A percentile compares a stretch with the other conserved stretches of the same genome.
These are phyloP conservation scores for Jaenimonas drosophilae DNA, from an alignment of 208 protist species.

Conservation along the genomic window DNA sequence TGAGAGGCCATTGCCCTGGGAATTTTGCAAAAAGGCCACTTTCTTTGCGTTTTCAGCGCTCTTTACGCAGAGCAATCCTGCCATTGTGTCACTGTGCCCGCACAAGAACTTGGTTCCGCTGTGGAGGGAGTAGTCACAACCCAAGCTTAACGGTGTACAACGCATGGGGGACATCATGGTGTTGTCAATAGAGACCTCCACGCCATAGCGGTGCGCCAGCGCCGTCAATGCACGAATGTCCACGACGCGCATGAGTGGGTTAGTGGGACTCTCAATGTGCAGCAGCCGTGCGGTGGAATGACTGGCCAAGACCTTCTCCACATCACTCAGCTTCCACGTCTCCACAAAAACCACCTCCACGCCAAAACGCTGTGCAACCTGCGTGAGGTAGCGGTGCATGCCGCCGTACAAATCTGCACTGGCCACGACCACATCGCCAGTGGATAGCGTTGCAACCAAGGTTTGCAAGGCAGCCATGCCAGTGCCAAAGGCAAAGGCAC, in stretches of 20 bases:
- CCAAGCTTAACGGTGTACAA: constrained; percentile 89
- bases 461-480: constrained; percentile 85
- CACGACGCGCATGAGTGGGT: constrained; percentile 89
- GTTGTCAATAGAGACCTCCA: constrained; percentile 91
- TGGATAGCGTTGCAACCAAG: constrained; percentile 63
- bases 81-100: constrained; percentile 93
- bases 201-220: constrained; percentile 51
- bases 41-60: constrained; percentile 43
- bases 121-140: constrained; percentile 94
- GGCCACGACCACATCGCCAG: constrained; percentile 69
- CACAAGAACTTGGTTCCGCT: constrained; percentile 95
- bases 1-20: constrained; percentile 78
- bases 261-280: constrained; percentile 94
- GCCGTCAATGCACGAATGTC: constrained; percentile 81
- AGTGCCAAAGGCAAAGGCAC: constrained; percentile 81
- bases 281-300: constrained; percentile 63
- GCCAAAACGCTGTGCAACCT: constrained; percentile 48
- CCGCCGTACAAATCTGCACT: constrained; percentile 92
- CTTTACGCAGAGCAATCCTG: constrained; percentile 71
- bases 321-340: constrained; percentile 54
- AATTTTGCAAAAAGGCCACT: constrained; percentile 90
- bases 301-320: constrained; percentile 30
- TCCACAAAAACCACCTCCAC: constrained; percentile 86
- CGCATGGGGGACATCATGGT: constrained; percentile 96
- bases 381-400: constrained; percentile 87